Conservation (phyloP, 1,139 yeast species). For the Yamadazyma trypodendri region DNA sequence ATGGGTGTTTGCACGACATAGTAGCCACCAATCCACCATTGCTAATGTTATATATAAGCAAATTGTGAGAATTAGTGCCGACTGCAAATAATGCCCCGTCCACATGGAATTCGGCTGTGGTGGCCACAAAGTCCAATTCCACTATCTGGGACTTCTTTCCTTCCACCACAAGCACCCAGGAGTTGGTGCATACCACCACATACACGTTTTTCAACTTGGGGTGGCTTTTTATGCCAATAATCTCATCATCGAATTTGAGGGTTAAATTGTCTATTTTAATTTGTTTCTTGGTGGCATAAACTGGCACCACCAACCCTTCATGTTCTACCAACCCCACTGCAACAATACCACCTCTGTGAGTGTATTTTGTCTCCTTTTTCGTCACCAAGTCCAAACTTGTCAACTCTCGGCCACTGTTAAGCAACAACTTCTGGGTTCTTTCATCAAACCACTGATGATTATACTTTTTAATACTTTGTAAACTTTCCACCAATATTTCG, state of each 20-base stretch:
- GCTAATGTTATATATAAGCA: constrained; percentile 44
- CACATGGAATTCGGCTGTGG: constrained; percentile 51
- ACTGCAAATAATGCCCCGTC: constrained; percentile 65
- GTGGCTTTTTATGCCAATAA: constrained; percentile 27
- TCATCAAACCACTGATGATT: constrained; percentile 15
- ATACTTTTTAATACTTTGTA: constrained; percentile 14
- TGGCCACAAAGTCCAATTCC: constrained; percentile 16
- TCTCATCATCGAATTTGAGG: constrained; percentile 12
- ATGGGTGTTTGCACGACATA: constrained; percentile 24
- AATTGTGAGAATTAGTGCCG: constrained; percentile 36
- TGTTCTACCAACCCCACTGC: constrained; percentile 17
- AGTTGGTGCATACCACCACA: constrained; percentile 9
- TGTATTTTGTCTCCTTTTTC: constrained; percentile 12
- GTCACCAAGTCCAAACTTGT: constrained; percentile 19
- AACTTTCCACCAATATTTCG: background rate
- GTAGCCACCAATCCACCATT: constrained; percentile 40
- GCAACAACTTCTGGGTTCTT: constrained; percentile 14
- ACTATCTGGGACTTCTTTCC: constrained; percentile 4
- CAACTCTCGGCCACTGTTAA: constrained; percentile 25
- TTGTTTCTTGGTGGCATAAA: constrained; percentile 20
- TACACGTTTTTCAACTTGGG: constrained; percentile 14
- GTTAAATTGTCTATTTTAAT: constrained; percentile 17
- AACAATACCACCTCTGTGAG: constrained; percentile 18
- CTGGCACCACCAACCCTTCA: constrained; percentile 15
- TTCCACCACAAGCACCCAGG: constrained; percentile 11